Evolutionary conservation across 2,329 filamentous ascomycete genomes (phyloP).

Genomic region (Acephala macrosclerotiorum): DNA sequence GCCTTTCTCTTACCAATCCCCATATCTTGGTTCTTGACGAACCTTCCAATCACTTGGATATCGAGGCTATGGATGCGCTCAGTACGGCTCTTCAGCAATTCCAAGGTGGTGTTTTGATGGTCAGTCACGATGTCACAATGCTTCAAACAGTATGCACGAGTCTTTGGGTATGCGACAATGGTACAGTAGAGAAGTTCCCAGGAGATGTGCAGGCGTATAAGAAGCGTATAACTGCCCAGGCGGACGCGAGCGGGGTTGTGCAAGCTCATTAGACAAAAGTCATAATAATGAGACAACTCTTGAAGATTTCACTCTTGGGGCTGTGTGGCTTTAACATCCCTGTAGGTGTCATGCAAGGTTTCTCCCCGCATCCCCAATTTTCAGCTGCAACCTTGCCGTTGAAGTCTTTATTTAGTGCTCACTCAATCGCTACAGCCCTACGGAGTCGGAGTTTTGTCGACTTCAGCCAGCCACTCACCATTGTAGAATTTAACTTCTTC

Average conservation of each 20-base stretch:
- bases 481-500: not conserved
- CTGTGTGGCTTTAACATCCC: not conserved
- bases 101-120: constrained; percentile 96
- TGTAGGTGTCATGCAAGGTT: not conserved
- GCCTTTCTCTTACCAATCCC: constrained; percentile 88
- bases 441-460: not conserved
- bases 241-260: constrained; percentile 84
- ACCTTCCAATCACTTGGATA: constrained; percentile 98
- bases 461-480: not conserved
- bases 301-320: not conserved
- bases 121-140: constrained; percentile 99
- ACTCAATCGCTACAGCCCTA: not conserved
- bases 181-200: constrained; percentile 94
- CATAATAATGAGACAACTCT: not conserved
- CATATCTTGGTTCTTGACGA: constrained; percentile 98
- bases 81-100: constrained; percentile 84
- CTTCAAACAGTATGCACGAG: constrained; percentile 93
- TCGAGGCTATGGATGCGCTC: constrained; percentile 95
- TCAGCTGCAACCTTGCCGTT: not conserved
- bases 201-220: constrained; percentile 97
- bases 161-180: constrained; percentile 95
- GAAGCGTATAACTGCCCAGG: constrained; percentile 91
- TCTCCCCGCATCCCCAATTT: not conserved
- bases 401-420: not conserved
- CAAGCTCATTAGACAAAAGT: constrained; percentile 36